Evolutionary conservation across 352 stramenopile species (phyloP), one percentile per base, ranked within the genome.

Genomic region (Pythium oligandrum): DNA sequence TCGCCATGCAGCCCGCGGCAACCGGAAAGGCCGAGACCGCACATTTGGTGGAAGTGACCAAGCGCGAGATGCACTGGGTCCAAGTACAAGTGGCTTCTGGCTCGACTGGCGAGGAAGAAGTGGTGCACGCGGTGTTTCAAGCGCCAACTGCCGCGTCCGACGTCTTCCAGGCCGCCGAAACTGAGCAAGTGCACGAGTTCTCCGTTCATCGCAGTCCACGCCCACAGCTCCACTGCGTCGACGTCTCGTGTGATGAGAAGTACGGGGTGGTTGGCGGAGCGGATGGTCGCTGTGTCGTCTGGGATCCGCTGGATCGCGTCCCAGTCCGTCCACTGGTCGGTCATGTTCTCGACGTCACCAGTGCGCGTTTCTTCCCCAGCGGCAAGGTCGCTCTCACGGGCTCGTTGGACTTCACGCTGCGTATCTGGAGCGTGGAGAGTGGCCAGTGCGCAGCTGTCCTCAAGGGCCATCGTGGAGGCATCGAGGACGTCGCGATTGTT

Each of bases 371-470:
- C 59, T 91, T 88, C 37, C 81, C 81, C 0, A 92, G 81, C 60
- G 69, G 75, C 11, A 71, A 83, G 43, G 81, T 92, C 26, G 45
- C 86, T 40, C 71, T 92, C 2, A 88, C 81, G 0, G 76, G 70
- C 0, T 86, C 78, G n/a, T 40, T 88, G 35, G 81, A 92, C 62
- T 83, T 88, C 35, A 86, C 72, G 42, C 58, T 92, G 40, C 72
- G 76, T 17, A 85, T 92, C 36, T 92, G 78, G 78, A 85, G 71
- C 38, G 50, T 74, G 0, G 55, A 70, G 17, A 57, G 26, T 3
- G 79, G 73, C 6, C 66, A 53, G 3, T 90, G 78, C 40, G 81
- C 71, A 3, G 78, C 75, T 1, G 70, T 86, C 34, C 50, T 92
- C 26, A 76, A 74, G 39, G 76, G 81, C 45, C 81, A 89, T 57